phyloP scores from a whole-genome alignment of 331 rosid species.

The Acacia pycnantha region DNA sequence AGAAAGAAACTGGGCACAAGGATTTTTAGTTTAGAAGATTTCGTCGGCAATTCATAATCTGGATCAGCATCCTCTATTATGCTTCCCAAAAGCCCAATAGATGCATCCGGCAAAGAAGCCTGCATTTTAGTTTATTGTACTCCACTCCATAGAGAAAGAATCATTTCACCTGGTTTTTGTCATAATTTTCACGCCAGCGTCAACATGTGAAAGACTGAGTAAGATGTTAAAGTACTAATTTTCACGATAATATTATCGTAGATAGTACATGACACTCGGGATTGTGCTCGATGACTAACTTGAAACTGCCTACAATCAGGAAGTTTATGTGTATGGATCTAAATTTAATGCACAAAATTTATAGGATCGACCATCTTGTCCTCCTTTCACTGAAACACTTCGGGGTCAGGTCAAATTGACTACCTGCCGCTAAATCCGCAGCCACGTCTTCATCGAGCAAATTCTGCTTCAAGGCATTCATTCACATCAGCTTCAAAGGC shows the following conservation, averaged over 20 bases:
- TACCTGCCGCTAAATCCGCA: conserved; percentile 21
- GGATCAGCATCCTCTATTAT: not conserved
- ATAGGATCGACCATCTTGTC: conserved; percentile 9
- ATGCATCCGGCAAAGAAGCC: conserved; percentile 44
- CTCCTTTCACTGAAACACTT: conserved; percentile 27
- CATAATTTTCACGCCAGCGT: not conserved
- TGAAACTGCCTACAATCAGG: conserved; percentile 37
- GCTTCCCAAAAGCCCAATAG: not conserved
- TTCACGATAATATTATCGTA: not conserved
- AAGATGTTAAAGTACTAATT: conserved; percentile 23
- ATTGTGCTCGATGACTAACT: conserved; percentile 14
- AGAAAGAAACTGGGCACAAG: not conserved
- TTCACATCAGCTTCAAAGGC: conserved; percentile 32
- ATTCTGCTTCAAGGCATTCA: conserved; percentile 26
- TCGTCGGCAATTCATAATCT: not conserved
- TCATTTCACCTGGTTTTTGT: not conserved
- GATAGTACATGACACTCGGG: conserved; percentile 13
- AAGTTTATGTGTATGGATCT: conserved; percentile 15
- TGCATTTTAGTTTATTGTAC: conserved; percentile 41
- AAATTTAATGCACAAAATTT: conserved; percentile 25
- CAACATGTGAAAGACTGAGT: not conserved
- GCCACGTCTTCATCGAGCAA: conserved; percentile 30
- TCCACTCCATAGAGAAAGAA: conserved; percentile 14
- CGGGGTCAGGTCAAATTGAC: conserved; percentile 8
- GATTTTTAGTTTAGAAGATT: not conserved